These are phyloP conservation scores for Ophiostoma perfectum DNA, from an alignment of 2,329 filamentous ascomycete genomes.

Conservation along the genomic window DNA sequence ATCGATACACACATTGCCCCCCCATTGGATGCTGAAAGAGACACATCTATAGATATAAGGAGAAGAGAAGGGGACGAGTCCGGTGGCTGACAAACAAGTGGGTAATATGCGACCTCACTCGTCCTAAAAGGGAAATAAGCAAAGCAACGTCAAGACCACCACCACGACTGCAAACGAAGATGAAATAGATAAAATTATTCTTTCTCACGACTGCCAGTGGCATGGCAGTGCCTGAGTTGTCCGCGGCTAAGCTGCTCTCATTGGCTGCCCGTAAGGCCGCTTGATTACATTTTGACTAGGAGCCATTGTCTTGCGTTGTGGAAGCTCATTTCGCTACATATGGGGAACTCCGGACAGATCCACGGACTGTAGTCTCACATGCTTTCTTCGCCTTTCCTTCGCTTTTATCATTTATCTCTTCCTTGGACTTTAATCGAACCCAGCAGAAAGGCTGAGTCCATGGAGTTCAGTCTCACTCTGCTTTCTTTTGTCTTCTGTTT, in stretches of 20 bases:
- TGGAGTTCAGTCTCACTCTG: no score
- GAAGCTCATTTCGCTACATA: slow-evolving; percentile 28
- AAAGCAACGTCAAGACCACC: background rate
- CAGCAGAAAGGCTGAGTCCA: no score
- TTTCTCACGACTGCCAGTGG: background rate
- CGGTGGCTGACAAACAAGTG: slow-evolving; percentile 19
- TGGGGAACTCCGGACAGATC: slow-evolving; percentile 28
- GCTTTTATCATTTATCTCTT: background rate
- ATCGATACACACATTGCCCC: background rate
- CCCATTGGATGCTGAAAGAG: background rate
- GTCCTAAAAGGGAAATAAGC: background rate
- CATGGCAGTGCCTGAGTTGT: background rate
- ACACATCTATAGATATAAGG: background rate
- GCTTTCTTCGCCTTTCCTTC: background rate
- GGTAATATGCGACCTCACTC: background rate
- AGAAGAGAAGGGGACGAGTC: slow-evolving; percentile 9
- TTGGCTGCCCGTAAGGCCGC: background rate
- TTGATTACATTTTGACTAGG: background rate
- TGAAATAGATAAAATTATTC: background rate
- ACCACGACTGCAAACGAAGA: background rate
- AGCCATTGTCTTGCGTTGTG: slow-evolving; percentile 23
- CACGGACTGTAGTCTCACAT: slow-evolving; percentile 23
- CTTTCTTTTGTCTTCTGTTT: background rate
- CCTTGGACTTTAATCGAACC: no score
- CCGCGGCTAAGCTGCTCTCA: background rate